These are phyloP conservation scores for Capillidium heterosporum DNA, from an alignment of 371 early-diverging fungal genomes.

Conservation along the genomic window DNA sequence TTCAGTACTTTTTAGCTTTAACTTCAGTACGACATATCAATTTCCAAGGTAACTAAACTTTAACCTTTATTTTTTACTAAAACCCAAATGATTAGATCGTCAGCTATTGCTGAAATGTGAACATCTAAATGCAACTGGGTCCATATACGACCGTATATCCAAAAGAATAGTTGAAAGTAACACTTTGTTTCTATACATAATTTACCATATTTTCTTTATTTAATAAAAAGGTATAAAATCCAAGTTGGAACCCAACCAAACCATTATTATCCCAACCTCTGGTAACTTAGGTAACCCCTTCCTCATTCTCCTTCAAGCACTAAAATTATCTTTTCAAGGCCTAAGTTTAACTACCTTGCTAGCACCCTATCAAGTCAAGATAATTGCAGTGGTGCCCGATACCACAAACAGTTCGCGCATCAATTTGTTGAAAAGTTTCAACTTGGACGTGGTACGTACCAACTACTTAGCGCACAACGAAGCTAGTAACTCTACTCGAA, in stretches of 20 bases:
- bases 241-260: slow-evolving; percentile 14
- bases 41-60: no score
- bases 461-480: no score
- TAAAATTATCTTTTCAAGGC: not conserved
- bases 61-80: no score
- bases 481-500: no score
- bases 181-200: not conserved
- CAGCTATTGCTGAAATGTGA: slow-evolving; percentile 32
- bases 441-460: no score
- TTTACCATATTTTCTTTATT: not conserved
- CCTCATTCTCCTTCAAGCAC: not conserved
- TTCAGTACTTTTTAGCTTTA: no score
- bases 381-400: slow-evolving; percentile 19
- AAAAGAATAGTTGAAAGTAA: slow-evolving; percentile 25
- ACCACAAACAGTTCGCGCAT: slow-evolving; percentile 10
- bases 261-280: slow-evolving; percentile 48
- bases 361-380: not conserved
- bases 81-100: no score
- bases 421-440: no score
- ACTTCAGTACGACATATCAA: no score
- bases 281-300: slow-evolving; percentile 35
- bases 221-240: slow-evolving; percentile 10
- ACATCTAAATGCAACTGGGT: slow-evolving; percentile 46
- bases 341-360: not conserved
- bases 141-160: slow-evolving; percentile 59